phyloP scores from a whole-genome alignment of 768 basidiomycete species.

The Trichaptum fuscoviolaceum region DNA sequence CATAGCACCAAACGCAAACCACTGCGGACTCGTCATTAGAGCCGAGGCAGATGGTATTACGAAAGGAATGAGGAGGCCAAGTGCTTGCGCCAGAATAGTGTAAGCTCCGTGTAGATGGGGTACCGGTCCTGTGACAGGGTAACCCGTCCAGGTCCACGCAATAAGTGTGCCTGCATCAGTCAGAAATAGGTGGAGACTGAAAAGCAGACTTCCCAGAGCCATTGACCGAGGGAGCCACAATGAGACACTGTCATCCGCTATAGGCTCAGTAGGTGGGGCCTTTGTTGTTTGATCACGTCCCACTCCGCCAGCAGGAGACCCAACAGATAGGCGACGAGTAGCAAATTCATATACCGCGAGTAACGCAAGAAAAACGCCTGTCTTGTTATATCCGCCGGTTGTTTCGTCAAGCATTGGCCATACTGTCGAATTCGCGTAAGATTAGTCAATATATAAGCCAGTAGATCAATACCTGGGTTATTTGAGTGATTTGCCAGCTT shows the following conservation, averaged over 20 bases:
- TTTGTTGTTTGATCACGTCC: slow-evolving; percentile 7
- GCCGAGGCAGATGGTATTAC: slow-evolving; percentile 18
- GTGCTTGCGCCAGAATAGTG: slow-evolving; percentile 56
- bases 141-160: slow-evolving; percentile 91
- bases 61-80: slow-evolving; percentile 47
- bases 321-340: slow-evolving; percentile 28
- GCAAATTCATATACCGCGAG: slow-evolving; percentile 54
- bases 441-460: neutral
- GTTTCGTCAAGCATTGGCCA: slow-evolving; percentile 72
- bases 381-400: slow-evolving; percentile 67
- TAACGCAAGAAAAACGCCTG: slow-evolving; percentile 52
- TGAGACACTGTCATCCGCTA: slow-evolving; percentile 4
- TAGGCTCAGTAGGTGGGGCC: slow-evolving; percentile 11
- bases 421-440: slow-evolving; percentile 34
- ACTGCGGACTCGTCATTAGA: slow-evolving; percentile 28
- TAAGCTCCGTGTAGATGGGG: slow-evolving; percentile 67
- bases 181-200: slow-evolving; percentile 66
- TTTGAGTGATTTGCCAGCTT: slow-evolving; percentile 80
- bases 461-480: slow-evolving; percentile 55
- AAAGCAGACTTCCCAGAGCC: slow-evolving; percentile 63
- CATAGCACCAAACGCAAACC: slow-evolving; percentile 49
- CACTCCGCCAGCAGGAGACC: slow-evolving; percentile 8
- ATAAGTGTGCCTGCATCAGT: slow-evolving; percentile 75
- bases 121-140: slow-evolving; percentile 64
- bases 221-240: slow-evolving; percentile 40